These are phyloP conservation scores for Patellaria atrata DNA, from an alignment of 495 filamentous ascomycete species.

Conservation along the genomic window DNA sequence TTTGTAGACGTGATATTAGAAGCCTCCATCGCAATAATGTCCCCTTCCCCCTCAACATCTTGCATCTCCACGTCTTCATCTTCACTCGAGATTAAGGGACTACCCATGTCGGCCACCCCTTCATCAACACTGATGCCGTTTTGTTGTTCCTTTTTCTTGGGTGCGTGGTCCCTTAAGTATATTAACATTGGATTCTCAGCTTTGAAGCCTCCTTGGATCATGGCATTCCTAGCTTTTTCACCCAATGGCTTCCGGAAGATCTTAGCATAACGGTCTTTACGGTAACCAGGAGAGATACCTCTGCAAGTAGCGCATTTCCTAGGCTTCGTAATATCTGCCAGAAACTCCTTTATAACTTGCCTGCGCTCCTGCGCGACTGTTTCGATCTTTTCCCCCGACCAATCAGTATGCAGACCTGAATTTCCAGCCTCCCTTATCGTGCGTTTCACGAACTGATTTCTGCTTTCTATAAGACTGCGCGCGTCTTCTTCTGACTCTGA, in stretches of 20 bases:
- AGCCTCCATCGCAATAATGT: conserved; percentile 9
- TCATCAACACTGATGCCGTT: conserved; percentile 40
- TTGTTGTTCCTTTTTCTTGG: conserved; percentile 13
- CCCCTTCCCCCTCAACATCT: conserved; percentile 34
- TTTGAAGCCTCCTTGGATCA: conserved; percentile 54
- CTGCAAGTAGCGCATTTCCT: conserved; percentile 62
- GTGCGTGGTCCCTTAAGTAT: conserved; percentile 12
- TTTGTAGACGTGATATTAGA: conserved; percentile 30
- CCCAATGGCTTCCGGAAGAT: conserved; percentile 76
- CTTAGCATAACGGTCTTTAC: conserved; percentile 78
- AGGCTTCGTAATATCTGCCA: conserved; percentile 46
- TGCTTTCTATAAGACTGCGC: conserved; percentile 47
- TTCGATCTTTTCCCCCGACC: conserved; percentile 57
- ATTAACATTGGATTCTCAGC: conserved; percentile 45
- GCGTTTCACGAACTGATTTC: conserved; percentile 55
- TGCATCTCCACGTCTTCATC: conserved; percentile 28
- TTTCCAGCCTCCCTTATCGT: conserved; percentile 40
- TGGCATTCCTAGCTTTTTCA: conserved; percentile 55
- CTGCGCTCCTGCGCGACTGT: conserved; percentile 62
- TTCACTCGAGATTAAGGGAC: conserved; percentile 29
- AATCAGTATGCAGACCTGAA: conserved; percentile 37
- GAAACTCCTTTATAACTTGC: conserved; percentile 61
- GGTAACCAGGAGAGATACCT: conserved; percentile 49
- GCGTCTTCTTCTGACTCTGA: conserved; percentile 36
- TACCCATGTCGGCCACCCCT: conserved; percentile 53